Percentiles rank a stretch among this genome's conserved stretches.
phyloP scores from a whole-genome alignment of 768 basidiomycete genomes.

The Cystofilobasidium bisporidii region DNA sequence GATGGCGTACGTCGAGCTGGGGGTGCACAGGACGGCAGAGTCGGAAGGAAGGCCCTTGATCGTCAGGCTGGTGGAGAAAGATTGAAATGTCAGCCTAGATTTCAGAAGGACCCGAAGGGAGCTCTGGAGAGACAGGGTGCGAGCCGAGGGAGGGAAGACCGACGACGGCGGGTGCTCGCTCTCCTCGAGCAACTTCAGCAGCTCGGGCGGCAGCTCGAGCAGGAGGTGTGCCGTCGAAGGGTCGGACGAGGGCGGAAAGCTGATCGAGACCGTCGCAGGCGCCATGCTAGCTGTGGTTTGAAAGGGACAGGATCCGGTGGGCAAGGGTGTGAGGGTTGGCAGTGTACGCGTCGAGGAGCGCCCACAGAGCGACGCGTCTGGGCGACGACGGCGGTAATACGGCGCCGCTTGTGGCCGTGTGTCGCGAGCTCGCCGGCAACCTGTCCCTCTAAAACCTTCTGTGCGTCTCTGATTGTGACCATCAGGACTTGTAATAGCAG shows the following conservation, averaged over 20 bases:
- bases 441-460: no score
- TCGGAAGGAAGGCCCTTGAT: constrained; percentile 75
- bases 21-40: constrained; percentile 82
- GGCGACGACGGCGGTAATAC: no score
- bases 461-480: no score
- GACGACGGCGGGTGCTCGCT: constrained; percentile 31
- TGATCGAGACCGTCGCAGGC: constrained; percentile 6
- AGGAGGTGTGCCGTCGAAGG: constrained; percentile 26
- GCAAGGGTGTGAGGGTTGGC: no score
- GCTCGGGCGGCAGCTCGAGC: constrained; percentile 38
- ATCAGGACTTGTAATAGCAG: no score
- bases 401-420: no score
- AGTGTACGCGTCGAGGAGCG: no score
- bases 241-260: background rate
- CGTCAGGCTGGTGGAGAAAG: constrained; percentile 48
- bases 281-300: background rate
- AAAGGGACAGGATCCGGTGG: no score
- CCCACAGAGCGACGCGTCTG: no score
- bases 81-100: no score
- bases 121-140: background rate
- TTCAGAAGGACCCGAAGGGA: background rate
- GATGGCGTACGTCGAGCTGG: constrained; percentile 65
- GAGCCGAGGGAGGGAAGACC: constrained; percentile 13
- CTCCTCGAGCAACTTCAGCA: constrained; percentile 36
- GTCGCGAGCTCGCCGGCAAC: no score